Base-by-base conservation (phyloP, 75 land plant genomes). In the Isoetes taiwanensis region DNA sequence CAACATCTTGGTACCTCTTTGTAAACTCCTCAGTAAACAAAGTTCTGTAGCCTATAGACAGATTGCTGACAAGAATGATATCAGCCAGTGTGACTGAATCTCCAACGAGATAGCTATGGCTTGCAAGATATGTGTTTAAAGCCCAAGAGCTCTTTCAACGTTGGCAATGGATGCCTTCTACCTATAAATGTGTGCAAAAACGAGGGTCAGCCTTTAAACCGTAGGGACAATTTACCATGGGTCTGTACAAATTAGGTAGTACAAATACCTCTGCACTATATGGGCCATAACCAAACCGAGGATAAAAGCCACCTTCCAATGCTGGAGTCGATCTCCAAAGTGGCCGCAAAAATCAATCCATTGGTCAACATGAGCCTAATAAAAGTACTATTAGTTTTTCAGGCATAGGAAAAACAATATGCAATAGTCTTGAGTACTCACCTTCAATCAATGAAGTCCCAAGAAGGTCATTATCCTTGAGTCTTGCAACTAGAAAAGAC, bases 331-430 rank as follows among this genome's bases (percentile, higher is more conserved):
- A 90, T 52, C 46, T 90, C 97, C n/a, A n/a, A n/a, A 26, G 55
- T 11, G 37, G 94, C 34, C 14, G 94, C 65, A 63, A 90, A n/a
- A 79, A 63, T 90, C 97, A 62, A 80, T 86, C 94, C 97, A 90
- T 48, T 90, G 97, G 59, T 90, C 94, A 35, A 90, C 39, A 32
- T 50, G 80, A 5, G 58, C 97, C 97, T 90, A n/a, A n/a, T n/a
- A n/a, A n/a, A n/a, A n/a, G n/a, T n/a, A n/a, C n/a, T n/a, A n/a
- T n/a, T n/a, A n/a, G n/a, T n/a, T n/a, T n/a, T n/a, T n/a, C n/a
- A n/a, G n/a, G n/a, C n/a, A n/a, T n/a, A n/a, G n/a, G n/a, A n/a
- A n/a, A n/a, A n/a, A n/a, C n/a, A n/a, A n/a, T n/a, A n/a, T n/a
- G n/a, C n/a, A n/a, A n/a, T n/a, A n/a, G n/a, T n/a, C n/a, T n/a